Base-by-base conservation (phyloP, 139 green algal genomes). In the Picochlorum sp. region DNA sequence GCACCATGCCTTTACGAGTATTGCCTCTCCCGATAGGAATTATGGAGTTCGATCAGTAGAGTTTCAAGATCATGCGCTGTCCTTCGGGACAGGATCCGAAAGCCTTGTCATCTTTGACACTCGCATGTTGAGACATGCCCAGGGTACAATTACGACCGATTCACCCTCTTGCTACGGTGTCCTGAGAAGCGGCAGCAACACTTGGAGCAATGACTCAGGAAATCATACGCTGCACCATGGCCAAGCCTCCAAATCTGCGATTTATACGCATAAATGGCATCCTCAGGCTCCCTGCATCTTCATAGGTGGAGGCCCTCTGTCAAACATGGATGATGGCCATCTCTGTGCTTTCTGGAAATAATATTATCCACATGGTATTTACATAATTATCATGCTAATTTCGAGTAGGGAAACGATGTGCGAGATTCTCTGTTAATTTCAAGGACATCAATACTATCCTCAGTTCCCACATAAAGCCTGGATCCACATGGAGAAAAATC, bases 201-300 rank as follows among this genome's bases (percentile, higher is more conserved):
- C 9, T 41, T 41, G 34, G 34, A 41, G 34, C 7, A 41, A 41
- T 11, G 0, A 13, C 24, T 28, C 24, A 41, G 34, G 2, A 13
- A 41, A 11, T 9, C 7, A 11, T 41, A 41, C 2, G 7, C 34
- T 13, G 8, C 9, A 41, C 34, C 1, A 41, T 41, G 34, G 34
- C 8, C 34, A 41, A 41, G 2, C 8, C 34, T 41, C 83, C 4
- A 45, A 55, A 32, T 71, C 86, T 56, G 82, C 82, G 9, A 78
- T 76, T 52, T 86, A 88, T 57, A 67, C 81, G 1, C 82, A 88
- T 47, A 56, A 57, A 30, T 88, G 82, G 82, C 81, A 88, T 68
- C 57, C 70, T 14, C 65, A 59, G n/a, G 34, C 54, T 15, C 74
- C 73, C 5, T 61, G 77, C 9, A 63, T 88, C 13, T 77, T 88